Evolutionary conservation across 768 basidiomycete genomes (phyloP).

Genomic region (Calocera cornea): DNA sequence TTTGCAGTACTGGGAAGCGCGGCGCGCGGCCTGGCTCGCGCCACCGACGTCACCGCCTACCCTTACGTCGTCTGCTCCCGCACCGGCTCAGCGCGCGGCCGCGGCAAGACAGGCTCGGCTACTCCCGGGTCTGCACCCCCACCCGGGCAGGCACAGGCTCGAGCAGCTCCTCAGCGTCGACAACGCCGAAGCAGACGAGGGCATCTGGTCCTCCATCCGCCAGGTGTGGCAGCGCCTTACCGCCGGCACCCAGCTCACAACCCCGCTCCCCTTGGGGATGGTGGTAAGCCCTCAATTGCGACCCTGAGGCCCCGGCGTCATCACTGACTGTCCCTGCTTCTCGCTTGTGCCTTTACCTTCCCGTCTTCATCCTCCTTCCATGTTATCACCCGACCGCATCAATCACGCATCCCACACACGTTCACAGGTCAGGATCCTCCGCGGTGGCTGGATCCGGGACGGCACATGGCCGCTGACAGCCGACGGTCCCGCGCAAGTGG

Average conservation of each 20-base stretch:
- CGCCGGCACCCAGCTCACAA: neutral
- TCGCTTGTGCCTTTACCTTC: neutral
- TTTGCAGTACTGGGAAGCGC: neutral
- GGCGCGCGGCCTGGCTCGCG: neutral
- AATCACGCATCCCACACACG: neutral
- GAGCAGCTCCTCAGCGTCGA: slow-evolving; percentile 1
- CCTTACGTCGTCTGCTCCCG: slow-evolving; percentile 3
- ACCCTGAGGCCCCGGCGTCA: neutral
- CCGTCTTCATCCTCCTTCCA: neutral
- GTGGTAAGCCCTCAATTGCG: neutral
- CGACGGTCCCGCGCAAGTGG: slow-evolving; percentile 1
- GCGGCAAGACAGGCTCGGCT: neutral
- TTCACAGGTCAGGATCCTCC: slow-evolving; percentile 15
- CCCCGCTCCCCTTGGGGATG: neutral
- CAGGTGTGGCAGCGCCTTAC: slow-evolving; percentile 2
- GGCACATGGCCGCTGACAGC: slow-evolving; percentile 16
- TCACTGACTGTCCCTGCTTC: neutral
- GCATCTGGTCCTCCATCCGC: neutral
- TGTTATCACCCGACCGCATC: neutral
- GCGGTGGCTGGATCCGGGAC: slow-evolving; percentile 18
- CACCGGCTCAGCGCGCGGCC: neutral
- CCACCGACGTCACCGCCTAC: slow-evolving; percentile 1
- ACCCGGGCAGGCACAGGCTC: neutral
- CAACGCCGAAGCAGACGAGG: slow-evolving; percentile 3
- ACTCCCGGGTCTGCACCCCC: neutral